Percentiles rank a stretch among this genome's conserved stretches.
Evolutionary conservation across 345 rosid genomes (phyloP).

Genomic region (Eucalyptus camaldulensis): DNA sequence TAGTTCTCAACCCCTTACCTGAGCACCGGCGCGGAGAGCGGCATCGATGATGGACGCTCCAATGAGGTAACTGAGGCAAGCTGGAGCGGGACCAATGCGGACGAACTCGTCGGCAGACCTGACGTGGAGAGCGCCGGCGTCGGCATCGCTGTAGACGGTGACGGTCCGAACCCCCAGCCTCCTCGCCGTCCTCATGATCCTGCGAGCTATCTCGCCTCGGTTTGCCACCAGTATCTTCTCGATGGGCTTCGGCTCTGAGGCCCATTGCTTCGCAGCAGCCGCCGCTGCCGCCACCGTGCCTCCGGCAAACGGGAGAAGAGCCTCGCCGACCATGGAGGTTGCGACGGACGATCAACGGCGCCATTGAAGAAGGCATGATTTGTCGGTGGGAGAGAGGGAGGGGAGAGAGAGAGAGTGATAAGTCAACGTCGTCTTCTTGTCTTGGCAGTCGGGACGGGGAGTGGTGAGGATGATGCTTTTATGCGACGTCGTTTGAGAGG

Average conservation of each 20-base stretch:
- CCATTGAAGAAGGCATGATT: constrained; percentile 12
- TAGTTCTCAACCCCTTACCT: constrained; percentile 19
- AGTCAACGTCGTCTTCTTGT: not conserved
- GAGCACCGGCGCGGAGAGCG: constrained; percentile 73
- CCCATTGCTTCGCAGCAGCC: not conserved
- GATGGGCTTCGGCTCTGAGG: not conserved
- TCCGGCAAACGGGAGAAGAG: constrained; percentile 7
- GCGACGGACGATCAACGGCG: constrained; percentile 45
- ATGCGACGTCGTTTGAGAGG: not conserved
- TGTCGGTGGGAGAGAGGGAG: not conserved
- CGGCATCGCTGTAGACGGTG: constrained; percentile 85
- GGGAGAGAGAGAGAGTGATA: not conserved
- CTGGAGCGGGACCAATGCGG: constrained; percentile 70
- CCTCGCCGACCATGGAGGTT: not conserved
- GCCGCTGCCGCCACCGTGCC: not conserved
- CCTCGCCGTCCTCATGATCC: constrained; percentile 72
- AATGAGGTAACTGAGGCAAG: constrained; percentile 76
- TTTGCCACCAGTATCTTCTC: constrained; percentile 82
- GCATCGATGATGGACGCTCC: constrained; percentile 54
- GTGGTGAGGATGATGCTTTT: not conserved
- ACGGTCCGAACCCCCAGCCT: constrained; percentile 69
- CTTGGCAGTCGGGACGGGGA: not conserved
- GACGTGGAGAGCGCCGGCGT: constrained; percentile 38
- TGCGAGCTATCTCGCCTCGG: constrained; percentile 80
- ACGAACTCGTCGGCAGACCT: constrained; percentile 84